Conservation (phyloP, 768 basidiomycete species). For the Phlebiopsis flavidoalba region DNA sequence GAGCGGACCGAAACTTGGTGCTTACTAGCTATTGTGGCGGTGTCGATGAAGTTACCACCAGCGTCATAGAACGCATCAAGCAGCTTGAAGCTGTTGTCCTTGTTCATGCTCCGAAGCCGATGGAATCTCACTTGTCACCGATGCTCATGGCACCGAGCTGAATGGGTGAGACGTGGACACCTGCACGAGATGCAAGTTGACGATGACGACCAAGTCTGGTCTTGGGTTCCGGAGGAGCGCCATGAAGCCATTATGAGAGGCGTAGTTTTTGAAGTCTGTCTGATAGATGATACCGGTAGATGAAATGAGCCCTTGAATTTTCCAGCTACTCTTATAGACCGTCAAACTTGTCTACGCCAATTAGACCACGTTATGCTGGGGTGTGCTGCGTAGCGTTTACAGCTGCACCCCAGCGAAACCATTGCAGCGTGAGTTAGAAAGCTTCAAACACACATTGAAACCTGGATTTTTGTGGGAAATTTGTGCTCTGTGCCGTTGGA, state of each 20-base stretch:
- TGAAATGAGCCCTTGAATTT: too few species aligned
- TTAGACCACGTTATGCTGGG: too few species aligned
- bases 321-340: too few species aligned
- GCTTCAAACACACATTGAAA: too few species aligned
- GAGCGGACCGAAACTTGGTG: neutral
- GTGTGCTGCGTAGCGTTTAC: too few species aligned
- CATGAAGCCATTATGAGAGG: neutral
- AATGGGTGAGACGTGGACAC: conserved; percentile 42
- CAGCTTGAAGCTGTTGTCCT: conserved; percentile 34
- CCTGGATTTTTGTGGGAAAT: too few species aligned
- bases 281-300: neutral
- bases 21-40: conserved; percentile 41
- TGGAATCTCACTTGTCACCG: conserved; percentile 32
- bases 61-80: conserved; percentile 27
- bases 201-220: conserved; percentile 28
- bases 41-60: conserved; percentile 17
- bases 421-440: too few species aligned
- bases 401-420: too few species aligned
- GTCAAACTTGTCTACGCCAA: too few species aligned
- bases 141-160: conserved; percentile 42
- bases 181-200: conserved; percentile 29
- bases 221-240: conserved; percentile 3
- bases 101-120: conserved; percentile 34
- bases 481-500: too few species aligned
- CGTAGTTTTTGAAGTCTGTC: neutral